Percentiles rank a stretch among this genome's conserved stretches.
These are phyloP conservation scores for Phyllosticta citrichinensis DNA, from an alignment of 2,329 filamentous ascomycete species.

Conservation along the genomic window DNA sequence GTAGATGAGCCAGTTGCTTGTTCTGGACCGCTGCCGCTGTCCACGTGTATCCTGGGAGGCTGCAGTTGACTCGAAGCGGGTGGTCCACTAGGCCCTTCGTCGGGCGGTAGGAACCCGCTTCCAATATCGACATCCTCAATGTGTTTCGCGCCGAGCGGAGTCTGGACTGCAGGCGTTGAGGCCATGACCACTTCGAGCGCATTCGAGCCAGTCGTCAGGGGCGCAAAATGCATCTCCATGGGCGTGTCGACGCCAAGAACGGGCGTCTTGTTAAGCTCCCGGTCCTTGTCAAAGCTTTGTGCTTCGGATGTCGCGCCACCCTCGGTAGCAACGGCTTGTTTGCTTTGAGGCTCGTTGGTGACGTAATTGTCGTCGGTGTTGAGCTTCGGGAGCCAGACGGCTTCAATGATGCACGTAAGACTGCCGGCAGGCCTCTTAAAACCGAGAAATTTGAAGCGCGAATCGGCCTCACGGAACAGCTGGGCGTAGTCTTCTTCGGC, in stretches of 20 bases:
- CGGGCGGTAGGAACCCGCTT: neutral
- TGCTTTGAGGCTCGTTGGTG: neutral
- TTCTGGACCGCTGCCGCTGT: neutral
- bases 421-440: slow-evolving; percentile 4
- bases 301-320: neutral
- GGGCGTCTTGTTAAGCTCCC: neutral
- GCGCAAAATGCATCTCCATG: slow-evolving; percentile 1
- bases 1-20: neutral
- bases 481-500: slow-evolving; percentile 9
- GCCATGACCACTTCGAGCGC: neutral
- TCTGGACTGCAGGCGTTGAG: neutral
- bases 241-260: neutral
- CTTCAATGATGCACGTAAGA: slow-evolving; percentile 10
- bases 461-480: slow-evolving; percentile 10
- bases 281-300: neutral
- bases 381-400: slow-evolving; percentile 5
- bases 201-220: neutral
- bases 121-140: neutral
- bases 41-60: neutral
- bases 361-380: neutral
- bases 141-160: neutral
- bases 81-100: neutral
- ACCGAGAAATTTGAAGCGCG: slow-evolving; percentile 11
- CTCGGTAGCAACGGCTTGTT: neutral
- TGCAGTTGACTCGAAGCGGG: neutral